Conservation (phyloP, 2,329 filamentous ascomycete species). For the Verticillium longisporum region DNA sequence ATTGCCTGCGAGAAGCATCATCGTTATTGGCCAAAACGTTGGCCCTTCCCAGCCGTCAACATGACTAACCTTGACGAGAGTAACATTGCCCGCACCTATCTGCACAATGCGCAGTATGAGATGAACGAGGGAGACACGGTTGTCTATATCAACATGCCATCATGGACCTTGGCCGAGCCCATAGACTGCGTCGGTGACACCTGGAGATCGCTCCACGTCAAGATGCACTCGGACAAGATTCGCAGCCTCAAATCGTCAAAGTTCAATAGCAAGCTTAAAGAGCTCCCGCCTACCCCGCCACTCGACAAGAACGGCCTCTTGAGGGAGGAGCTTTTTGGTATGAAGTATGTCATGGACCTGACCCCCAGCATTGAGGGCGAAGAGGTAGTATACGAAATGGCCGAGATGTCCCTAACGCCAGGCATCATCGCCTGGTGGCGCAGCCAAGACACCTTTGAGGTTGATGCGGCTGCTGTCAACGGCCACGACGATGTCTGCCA, state of each 20-base stretch:
- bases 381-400: slow-evolving; percentile 52
- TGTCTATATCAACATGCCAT: slow-evolving; percentile 33
- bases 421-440: slow-evolving; percentile 50
- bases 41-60: background rate
- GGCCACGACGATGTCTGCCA: slow-evolving; percentile 34
- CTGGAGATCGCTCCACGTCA: slow-evolving; percentile 23
- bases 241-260: slow-evolving; percentile 36
- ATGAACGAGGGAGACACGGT: slow-evolving; percentile 32
- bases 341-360: slow-evolving; percentile 56
- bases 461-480: slow-evolving; percentile 21
- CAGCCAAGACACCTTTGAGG: slow-evolving; percentile 23
- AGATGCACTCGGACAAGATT: slow-evolving; percentile 39
- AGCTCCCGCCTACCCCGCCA: background rate
- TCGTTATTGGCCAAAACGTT: background rate
- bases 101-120: slow-evolving; percentile 13
- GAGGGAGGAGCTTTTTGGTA: slow-evolving; percentile 19
- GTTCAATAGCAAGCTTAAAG: slow-evolving; percentile 35
- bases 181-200: slow-evolving; percentile 27
- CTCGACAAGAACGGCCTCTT: background rate
- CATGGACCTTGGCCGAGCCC: slow-evolving; percentile 8
- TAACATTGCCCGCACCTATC: slow-evolving; percentile 1
- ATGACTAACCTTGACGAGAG: background rate
- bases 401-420: slow-evolving; percentile 49
- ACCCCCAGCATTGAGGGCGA: slow-evolving; percentile 57
- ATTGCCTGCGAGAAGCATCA: background rate